phyloP scores from a whole-genome alignment of 495 filamentous ascomycete genomes.

The Penicillium lagena region DNA sequence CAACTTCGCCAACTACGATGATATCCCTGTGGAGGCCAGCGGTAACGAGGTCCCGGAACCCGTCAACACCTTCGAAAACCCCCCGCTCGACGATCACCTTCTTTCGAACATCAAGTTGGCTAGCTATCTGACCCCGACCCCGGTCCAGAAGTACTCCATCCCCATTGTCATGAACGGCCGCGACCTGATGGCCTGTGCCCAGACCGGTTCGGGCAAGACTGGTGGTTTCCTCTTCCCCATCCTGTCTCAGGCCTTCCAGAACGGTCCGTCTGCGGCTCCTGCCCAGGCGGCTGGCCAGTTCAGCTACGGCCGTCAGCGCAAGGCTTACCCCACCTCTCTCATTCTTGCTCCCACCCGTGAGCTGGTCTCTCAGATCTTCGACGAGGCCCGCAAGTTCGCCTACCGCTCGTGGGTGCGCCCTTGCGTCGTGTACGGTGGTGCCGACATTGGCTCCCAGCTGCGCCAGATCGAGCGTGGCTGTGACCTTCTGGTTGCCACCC shows the following conservation, averaged over 20 bases:
- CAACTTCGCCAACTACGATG: constrained; percentile 99
- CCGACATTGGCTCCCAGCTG: constrained; percentile 94
- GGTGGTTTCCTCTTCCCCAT: constrained; percentile 99
- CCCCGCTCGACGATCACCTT: constrained; percentile 87
- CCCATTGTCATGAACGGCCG: constrained; percentile 95
- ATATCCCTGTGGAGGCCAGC: constrained; percentile 96
- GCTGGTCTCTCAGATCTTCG: constrained; percentile 96
- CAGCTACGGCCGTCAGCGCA: constrained; percentile 79
- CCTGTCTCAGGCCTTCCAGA: constrained; percentile 87
- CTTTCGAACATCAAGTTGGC: constrained; percentile 87
- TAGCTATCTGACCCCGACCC: constrained; percentile 88
- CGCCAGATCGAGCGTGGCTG: constrained; percentile 97
- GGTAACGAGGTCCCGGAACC: constrained; percentile 92
- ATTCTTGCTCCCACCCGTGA: constrained; percentile 96
- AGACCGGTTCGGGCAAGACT: constrained; percentile 99
- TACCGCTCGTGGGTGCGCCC: constrained; percentile 98
- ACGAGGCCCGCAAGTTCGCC: constrained; percentile 94
- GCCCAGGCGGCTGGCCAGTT: constrained; percentile 50
- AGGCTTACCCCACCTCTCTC: constrained; percentile 91
- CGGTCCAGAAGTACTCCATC: constrained; percentile 97
- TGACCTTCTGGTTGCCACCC: constrained; percentile 94
- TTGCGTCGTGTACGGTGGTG: constrained; percentile 98
- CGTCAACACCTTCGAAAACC: constrained; percentile 82
- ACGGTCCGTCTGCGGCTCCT: constrained; percentile 68
- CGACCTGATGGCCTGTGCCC: constrained; percentile 98